These are phyloP conservation scores for Lactuca sativa DNA, from an alignment of 129 eudicot species.

Conservation along the genomic window DNA sequence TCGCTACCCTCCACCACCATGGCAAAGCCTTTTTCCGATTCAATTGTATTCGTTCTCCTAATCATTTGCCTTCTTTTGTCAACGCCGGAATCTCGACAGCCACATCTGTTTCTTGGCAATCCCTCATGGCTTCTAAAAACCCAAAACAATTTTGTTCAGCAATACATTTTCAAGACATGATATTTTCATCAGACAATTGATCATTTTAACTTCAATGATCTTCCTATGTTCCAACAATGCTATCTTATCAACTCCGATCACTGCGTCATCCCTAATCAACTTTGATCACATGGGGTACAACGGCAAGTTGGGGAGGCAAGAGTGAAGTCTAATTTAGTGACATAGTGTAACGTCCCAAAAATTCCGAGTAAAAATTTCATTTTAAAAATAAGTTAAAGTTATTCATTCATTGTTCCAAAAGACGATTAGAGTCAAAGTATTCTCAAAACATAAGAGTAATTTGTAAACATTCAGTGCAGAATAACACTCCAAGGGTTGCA, in stretches of 20 bases:
- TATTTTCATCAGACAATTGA: constrained; percentile 62
- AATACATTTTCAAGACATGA: constrained; percentile 57
- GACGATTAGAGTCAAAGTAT: too few relatives aligned
- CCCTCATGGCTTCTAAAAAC: constrained; percentile 33
- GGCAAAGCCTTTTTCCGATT: constrained; percentile 12
- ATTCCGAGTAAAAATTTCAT: too few relatives aligned
- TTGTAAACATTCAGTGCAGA: too few relatives aligned
- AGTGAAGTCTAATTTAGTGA: too few relatives aligned
- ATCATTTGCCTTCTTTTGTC: constrained; percentile 9
- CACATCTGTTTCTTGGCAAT: constrained; percentile 47
- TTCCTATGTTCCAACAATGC: constrained; percentile 63
- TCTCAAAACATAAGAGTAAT: too few relatives aligned
- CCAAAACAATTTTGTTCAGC: constrained; percentile 2
- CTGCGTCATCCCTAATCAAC: constrained; percentile 57
- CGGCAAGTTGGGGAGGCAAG: too few relatives aligned
- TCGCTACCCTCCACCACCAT: constrained; percentile 13
- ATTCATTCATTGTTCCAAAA: too few relatives aligned
- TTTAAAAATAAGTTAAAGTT: too few relatives aligned
- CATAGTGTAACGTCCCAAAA: too few relatives aligned
- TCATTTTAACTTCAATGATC: constrained; percentile 69
- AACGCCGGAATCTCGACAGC: constrained; percentile 24
- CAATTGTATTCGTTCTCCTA: constrained; percentile 10
- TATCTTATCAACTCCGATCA: constrained; percentile 69
- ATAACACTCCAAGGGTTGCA: too few relatives aligned
- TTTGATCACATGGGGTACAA: too few relatives aligned